phyloP scores from a whole-genome alignment of 1,284 basidiomycete species.

The Marasmius tenuissimus region DNA sequence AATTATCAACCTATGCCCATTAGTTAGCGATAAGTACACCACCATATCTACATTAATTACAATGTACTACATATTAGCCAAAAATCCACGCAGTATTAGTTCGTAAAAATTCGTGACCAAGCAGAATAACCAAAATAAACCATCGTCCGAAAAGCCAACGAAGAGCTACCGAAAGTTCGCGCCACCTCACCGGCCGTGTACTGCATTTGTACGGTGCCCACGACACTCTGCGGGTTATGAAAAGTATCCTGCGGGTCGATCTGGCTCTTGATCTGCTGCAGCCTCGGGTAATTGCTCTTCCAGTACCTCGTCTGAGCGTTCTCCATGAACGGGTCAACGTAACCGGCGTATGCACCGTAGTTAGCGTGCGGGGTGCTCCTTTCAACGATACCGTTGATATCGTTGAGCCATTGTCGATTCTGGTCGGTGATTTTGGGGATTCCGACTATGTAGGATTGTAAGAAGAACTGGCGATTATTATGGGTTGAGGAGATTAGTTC shows the following conservation, averaged over 20 bases:
- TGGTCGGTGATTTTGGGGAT: conserved; percentile 9
- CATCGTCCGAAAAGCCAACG: too few species aligned
- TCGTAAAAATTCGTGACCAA: too few species aligned
- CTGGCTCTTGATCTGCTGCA: conserved; percentile 15
- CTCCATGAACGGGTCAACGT: conserved; percentile 14
- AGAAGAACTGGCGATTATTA: conserved; percentile 12
- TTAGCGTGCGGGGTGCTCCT: conserved; percentile 1
- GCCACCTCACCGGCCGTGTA: too few species aligned
- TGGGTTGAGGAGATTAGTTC: too few species aligned
- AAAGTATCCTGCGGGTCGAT: conserved; percentile 18
- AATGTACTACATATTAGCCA: too few species aligned
- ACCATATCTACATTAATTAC: too few species aligned
- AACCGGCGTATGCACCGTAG: conserved; percentile 21
- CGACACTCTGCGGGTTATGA: conserved; percentile 14
- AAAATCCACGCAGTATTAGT: too few species aligned
- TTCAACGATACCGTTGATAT: conserved; percentile 14
- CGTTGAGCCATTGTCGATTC: conserved; percentile 11
- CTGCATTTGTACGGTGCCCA: neutral
- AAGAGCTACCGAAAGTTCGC: too few species aligned
- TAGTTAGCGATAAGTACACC: too few species aligned
- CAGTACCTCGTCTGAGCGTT: conserved; percentile 15
- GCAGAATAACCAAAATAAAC: too few species aligned
- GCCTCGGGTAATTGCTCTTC: conserved; percentile 16
- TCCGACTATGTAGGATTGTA: conserved; percentile 19
- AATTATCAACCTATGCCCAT: too few species aligned